phyloP scores from a whole-genome alignment of 192 early-diverging fungal species.

The Phlyctochytrium planicorne region DNA sequence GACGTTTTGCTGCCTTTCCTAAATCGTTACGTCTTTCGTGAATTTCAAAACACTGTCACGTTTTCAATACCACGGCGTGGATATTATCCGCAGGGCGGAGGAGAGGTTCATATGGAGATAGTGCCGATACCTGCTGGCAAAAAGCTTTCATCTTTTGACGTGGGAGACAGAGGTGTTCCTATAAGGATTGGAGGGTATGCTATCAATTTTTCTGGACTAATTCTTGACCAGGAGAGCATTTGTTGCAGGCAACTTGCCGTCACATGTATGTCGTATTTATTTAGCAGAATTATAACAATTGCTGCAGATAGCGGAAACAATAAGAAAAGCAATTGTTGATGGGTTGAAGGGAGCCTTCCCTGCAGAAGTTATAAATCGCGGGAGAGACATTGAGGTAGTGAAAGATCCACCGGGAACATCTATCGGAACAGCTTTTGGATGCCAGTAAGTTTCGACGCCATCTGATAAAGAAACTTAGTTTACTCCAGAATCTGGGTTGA shows the following conservation, averaged over 20 bases:
- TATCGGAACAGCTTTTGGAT: not conserved
- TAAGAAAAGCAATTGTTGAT: not conserved
- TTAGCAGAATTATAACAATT: too few relatives aligned
- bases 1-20: constrained; percentile 12
- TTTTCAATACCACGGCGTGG: constrained; percentile 9
- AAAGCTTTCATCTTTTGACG: not conserved
- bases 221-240: not conserved
- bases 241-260: not conserved
- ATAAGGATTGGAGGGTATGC: too few relatives aligned
- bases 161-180: not conserved
- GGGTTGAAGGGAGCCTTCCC: not conserved
- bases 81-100: constrained; percentile 36
- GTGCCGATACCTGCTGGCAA: constrained; percentile 14
- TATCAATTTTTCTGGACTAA: too few relatives aligned
- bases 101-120: constrained; percentile 20
- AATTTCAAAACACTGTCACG: not conserved
- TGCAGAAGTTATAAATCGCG: not conserved
- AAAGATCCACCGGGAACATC: not conserved
- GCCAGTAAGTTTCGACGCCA: too few relatives aligned
- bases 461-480: too few relatives aligned
- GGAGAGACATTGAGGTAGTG: not conserved
- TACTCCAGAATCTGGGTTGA: not conserved
- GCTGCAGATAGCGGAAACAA: not conserved
- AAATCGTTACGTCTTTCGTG: not conserved
- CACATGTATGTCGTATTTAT: not conserved